These are phyloP conservation scores for Ogataea degrootiae DNA, from an alignment of 805 yeast genomes.

Conservation along the genomic window DNA sequence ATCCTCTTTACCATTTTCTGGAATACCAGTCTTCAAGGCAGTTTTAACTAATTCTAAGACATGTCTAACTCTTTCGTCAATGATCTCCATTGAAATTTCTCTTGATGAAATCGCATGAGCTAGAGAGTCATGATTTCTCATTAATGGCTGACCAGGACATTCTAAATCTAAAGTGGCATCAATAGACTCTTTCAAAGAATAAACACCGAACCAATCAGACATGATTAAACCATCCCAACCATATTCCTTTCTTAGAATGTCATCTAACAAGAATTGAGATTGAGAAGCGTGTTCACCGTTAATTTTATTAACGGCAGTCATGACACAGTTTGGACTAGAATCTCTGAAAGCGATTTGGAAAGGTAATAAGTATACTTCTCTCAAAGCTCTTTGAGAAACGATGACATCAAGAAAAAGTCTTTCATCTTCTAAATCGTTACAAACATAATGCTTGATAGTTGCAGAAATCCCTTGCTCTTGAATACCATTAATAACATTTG, in stretches of 20 bases:
- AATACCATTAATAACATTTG: constrained; percentile 50
- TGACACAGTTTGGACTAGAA: constrained; percentile 48
- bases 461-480: constrained; percentile 50
- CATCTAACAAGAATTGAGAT: constrained; percentile 38
- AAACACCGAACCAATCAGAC: constrained; percentile 67
- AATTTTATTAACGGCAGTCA: constrained; percentile 62
- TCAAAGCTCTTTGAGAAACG: constrained; percentile 57
- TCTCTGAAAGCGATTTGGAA: constrained; percentile 56
- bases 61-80: constrained; percentile 45
- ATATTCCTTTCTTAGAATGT: constrained; percentile 54
- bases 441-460: constrained; percentile 58
- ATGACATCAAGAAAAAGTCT: constrained; percentile 45
- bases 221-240: constrained; percentile 50
- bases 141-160: constrained; percentile 61
- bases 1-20: constrained; percentile 36
- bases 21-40: constrained; percentile 37
- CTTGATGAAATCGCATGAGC: constrained; percentile 39
- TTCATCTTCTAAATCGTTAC: constrained; percentile 60
- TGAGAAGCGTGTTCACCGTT: constrained; percentile 59
- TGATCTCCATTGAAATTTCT: constrained; percentile 36
- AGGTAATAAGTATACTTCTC: constrained; percentile 62
- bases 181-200: constrained; percentile 42
- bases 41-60: constrained; percentile 47
- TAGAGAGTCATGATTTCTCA: constrained; percentile 38
- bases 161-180: constrained; percentile 59